Base-by-base conservation (phyloP, 139 green algal species). In the Trebouxia sp. region DNA sequence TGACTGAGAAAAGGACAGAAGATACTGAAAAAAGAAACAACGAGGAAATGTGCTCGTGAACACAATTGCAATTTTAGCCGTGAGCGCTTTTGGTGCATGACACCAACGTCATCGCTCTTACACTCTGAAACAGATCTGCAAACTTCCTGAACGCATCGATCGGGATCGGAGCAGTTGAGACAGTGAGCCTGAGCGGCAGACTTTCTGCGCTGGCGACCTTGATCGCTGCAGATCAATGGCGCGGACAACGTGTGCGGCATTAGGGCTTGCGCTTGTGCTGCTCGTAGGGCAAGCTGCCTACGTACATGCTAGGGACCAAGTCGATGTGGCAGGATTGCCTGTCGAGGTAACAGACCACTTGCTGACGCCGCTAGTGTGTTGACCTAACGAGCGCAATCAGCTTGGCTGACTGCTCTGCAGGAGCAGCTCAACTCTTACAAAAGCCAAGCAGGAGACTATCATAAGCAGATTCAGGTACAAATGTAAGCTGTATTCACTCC, bases 401-500 rank as follows among this genome's bases (percentile, higher is more conserved):
- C 24, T 41, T 9, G 1, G 9, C 1, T 72, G 42, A 6, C 1
- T 72, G 3, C 43, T 22, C 12, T 43, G 14, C 32, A 72, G 62
- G 62, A 72, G 11, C 62, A 72, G 20, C 35, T 72, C 14, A 43
- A 17, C 10, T 72, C 62, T 6, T 72, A 45, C 62, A 72, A 72
- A 22, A 30, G 12, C 9, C 62, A 72, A 24, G 35, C 62, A 3
- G 35, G 35, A n/a, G 62, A 72, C 35, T 72, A 45, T 6, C 28
- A 37, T 10, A 72, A 72, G 62, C 62, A 72, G 20, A 45, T 72
- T 22, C 62, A 72, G 62, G 62, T 72, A 28, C 12, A 65, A 4
- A 24, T 15, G 4, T 65, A 3, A 30, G 1, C 55, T 28, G 22
- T 37, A 37, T 65, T 0, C 12, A n/a, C n/a, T n/a, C n/a, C n/a